Evolutionary conservation across 2,329 filamentous ascomycete genomes (phyloP), one percentile per base, ranked within the genome.

Genomic region (Scleromitrula shiraiana): DNA sequence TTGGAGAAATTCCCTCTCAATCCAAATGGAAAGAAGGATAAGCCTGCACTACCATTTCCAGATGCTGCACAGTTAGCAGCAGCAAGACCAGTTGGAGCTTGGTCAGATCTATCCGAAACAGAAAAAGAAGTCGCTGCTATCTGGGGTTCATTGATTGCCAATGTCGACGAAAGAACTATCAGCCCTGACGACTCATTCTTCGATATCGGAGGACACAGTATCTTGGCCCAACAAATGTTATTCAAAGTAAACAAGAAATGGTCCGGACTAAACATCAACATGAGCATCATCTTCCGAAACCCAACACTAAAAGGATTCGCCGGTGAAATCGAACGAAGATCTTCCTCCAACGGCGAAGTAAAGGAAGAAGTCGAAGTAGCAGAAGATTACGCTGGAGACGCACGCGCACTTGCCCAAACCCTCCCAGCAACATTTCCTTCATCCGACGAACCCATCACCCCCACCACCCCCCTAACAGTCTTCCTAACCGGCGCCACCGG

Each of bases 401-500:
- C 75, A 24, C 66, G 71, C 56, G 29, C 52, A n/a, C 54, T 63
- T 10, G 58, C 68, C 12, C 64, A 65, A 12, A 66, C 52, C n/a
- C 61, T 71, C 4, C 64, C 64, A n/a, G 52, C 60, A 19, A 66
- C 61, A 50, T 72, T 66, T 45, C 66, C 65, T 53, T 59, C 60
- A 1, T 63, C 63, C 5, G 56, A 64, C 39, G 39, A 59, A 20
- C 50, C 56, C n/a, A 58, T 65, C 22, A 51, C 55, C 3, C 37
- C 60, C 12, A 55, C 64, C 10, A 57, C 65, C 53, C 52, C 66
- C 49, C 50, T 70, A 27, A 88, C 83, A 0, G 74, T 93, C 9
- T 85, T 96, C 65, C 69, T 96, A 5, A 96, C 90, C 2, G 89
- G 91, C 36, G 88, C 87, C 4, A 96, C 90, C 5, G 90, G 90